Evolutionary conservation across 2,329 filamentous ascomycete genomes (phyloP), one percentile per base, ranked within the genome.

Genomic region (Cercospora sojina): DNA sequence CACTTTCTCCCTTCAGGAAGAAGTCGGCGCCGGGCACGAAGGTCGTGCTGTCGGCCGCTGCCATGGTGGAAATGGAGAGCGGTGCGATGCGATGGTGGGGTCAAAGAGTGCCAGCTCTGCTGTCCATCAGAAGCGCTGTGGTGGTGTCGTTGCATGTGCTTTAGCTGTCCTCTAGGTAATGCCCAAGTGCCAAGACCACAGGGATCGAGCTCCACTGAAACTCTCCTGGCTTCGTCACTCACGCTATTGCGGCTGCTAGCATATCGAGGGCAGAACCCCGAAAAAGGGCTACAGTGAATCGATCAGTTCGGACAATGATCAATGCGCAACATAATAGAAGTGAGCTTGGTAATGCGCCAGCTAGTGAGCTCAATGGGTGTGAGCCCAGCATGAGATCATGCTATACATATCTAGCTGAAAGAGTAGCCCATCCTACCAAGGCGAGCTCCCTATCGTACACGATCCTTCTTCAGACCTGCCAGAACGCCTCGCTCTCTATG

Each of bases 1-100:
- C 89, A 74, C 90, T 91, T 78, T 88, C 90, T 79, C 91, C 91
- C 83, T 91, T 88, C 78, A 92, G 86, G 78, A 95, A 85, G 73
- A 79, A 77, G 71, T 73, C 71, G 68, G 69, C 70, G 65, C 72
- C 72, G 32, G 67, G 62, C 38, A 63, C 53, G 18, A 63, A 53
- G 23, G 55, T 32, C 43, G 56, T 65, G 67, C 69, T 68, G 70
- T 58, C 68, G 53, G 71, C 69, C 69, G 71, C 60, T 29, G 60
- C 49, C 60, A 63, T 63, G 60, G n/a, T 35, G 29, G 49, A 60
- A 41, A 27, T 41, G 35, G 20, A 8, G 20, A 20, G 18, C 38
- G 58, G 23, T 41, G 32, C n/a, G 23, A 41, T 60, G 35, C 35
- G 58, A 60, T 41, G 58, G 20, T n/a, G 58, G 13, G 41, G 16